Base-by-base conservation (phyloP, 345 rosid species). In the Citrus medica region DNA sequence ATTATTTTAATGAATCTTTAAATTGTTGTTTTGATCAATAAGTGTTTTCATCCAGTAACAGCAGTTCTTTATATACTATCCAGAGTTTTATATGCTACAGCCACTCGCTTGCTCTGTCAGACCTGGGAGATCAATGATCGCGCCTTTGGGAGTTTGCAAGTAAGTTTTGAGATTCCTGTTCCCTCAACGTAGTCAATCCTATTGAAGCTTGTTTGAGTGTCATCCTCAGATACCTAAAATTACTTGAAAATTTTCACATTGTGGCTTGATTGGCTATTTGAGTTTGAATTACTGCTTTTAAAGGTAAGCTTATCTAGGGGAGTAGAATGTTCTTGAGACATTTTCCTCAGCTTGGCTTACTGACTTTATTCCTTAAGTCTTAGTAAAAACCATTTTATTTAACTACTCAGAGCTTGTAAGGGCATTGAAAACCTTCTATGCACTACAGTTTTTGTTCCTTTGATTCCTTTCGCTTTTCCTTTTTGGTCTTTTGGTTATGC, bases 111-210 rank as follows among this genome's bases (percentile, higher is more conserved):
- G 87, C 98, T 95, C 83, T 95, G 95, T 81, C 93, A 89, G 84
- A 90, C 97, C 69, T 95, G 98, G 99, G 88, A 82, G 80, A 85
- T 84, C 83, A 93, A 92, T 87, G 99, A 93, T 80, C 96, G 95
- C 71, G 92, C 91, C 84, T 95, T 95, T 91, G 86, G 88, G 40
- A 93, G 90, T 82, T 83, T 95, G 82, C 92, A 92, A 79, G 97
- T 90, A 85, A 87, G 85, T 66, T 73, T 64, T 68, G 7, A n/a
- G 35, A 6, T 77, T 27, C 21, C 63, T 76, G 16, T 68, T 82
- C 21, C 53, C 17, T 40, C 53, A 7, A 42, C 17, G 6, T 63
- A 67, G 32, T 38, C 71, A 66, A 6, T 13, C 56, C 40, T 48
- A 37, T 6, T 38, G 30, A 72, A 64, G 37, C 70, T 64, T 10